A percentile compares a stretch with the other conserved stretches of the same genome.
Conservation (phyloP, 768 basidiomycete genomes). For the Nidularia sp. region DNA sequence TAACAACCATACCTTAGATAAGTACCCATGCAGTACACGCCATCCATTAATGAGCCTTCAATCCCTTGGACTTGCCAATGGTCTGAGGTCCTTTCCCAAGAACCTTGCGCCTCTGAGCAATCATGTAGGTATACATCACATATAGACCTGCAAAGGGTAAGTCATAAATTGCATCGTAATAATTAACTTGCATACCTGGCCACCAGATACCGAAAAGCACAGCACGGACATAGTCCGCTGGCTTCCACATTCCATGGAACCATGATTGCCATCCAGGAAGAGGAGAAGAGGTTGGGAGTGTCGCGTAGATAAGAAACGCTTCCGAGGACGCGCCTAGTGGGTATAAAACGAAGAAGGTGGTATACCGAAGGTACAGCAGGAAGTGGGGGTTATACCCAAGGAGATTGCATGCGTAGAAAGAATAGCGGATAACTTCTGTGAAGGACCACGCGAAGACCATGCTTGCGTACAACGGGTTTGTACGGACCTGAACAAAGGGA, state of each 20-base stretch:
- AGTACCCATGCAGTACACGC: no score
- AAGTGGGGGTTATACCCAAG: conserved; percentile 45
- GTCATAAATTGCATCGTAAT: not conserved
- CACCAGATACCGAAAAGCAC: conserved; percentile 79
- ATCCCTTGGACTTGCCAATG: no score
- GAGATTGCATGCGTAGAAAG: conserved; percentile 75
- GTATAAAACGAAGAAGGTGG: conserved; percentile 92
- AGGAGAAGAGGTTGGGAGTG: conserved; percentile 53
- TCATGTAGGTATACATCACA: conserved; percentile 52
- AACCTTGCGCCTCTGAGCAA: conserved; percentile 44
- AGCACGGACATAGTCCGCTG: conserved; percentile 54
- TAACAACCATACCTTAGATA: no score
- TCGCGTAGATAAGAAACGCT: conserved; percentile 76
- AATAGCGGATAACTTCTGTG: conserved; percentile 89
- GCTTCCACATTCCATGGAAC: conserved; percentile 44
- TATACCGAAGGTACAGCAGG: conserved; percentile 79
- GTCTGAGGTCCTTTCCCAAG: conserved; percentile 17
- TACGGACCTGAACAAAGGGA: conserved; percentile 43
- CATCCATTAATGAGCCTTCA: no score
- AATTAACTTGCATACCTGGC: conserved; percentile 53
- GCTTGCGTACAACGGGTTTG: conserved; percentile 77
- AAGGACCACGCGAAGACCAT: conserved; percentile 93
- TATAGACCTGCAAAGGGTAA: conserved; percentile 33
- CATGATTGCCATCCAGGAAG: conserved; percentile 37
- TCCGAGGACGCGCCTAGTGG: conserved; percentile 90